phyloP scores from a whole-genome alignment of 2,329 filamentous ascomycete species.

The Peltaster fructicola region DNA sequence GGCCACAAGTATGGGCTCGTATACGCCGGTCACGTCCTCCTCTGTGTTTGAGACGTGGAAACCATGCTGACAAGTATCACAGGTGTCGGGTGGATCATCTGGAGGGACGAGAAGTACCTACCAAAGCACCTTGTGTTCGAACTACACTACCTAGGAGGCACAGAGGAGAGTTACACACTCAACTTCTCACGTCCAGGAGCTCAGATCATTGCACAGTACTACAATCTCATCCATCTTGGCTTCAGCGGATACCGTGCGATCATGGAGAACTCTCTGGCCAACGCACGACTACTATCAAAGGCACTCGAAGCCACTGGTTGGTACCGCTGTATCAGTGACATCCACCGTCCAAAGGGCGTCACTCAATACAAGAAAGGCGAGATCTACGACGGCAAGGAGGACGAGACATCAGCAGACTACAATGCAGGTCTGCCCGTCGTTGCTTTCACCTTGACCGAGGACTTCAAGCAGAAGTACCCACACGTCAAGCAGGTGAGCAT shows the following conservation, averaged over 20 bases:
- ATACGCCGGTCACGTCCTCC: no score
- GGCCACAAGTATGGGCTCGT: constrained; percentile 47
- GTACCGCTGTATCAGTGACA: constrained; percentile 48
- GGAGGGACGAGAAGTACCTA: constrained; percentile 46
- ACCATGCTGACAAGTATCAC: no score
- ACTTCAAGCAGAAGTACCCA: constrained; percentile 42
- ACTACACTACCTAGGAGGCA: constrained; percentile 54
- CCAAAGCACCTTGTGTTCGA: constrained; percentile 54
- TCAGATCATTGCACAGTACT: constrained; percentile 55
- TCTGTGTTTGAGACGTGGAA: no score
- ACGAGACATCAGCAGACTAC: constrained; percentile 41
- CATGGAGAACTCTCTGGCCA: constrained; percentile 49
- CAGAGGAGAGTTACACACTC: constrained; percentile 51
- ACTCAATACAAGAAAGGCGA: constrained; percentile 25
- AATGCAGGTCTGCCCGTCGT: constrained; percentile 50
- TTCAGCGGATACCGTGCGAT: constrained; percentile 45
- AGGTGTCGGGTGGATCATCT: constrained; percentile 54
- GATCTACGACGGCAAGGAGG: constrained; percentile 23
- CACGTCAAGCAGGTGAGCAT: constrained; percentile 48
- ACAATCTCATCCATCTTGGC: constrained; percentile 54
- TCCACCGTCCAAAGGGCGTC: constrained; percentile 38
- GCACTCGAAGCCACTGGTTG: constrained; percentile 47
- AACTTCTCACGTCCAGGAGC: constrained; percentile 57
- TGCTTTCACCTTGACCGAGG: constrained; percentile 45
- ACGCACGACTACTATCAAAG: constrained; percentile 46